phyloP scores from a whole-genome alignment of 345 rosid species.

The Pseudoturritis turrita region DNA sequence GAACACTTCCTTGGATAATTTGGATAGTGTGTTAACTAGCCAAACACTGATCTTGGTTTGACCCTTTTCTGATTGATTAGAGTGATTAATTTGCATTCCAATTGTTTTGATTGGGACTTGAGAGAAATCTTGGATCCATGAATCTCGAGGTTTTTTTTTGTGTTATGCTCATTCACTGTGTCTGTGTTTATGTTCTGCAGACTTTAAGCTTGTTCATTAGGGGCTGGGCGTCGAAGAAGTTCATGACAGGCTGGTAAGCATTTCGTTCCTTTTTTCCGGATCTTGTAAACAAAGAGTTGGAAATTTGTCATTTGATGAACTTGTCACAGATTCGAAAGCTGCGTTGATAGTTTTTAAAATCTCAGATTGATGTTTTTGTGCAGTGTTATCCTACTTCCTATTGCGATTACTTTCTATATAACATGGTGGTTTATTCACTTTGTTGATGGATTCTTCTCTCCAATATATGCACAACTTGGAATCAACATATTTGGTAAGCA shows the following conservation, averaged over 20 bases:
- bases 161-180: not conserved
- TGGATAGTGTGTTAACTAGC: not conserved
- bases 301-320: not conserved
- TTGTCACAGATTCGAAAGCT: not conserved
- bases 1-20: constrained; percentile 4
- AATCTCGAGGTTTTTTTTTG: not conserved
- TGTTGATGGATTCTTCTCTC: constrained; percentile 99
- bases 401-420: constrained; percentile 88
- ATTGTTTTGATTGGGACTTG: not conserved
- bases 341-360: not conserved
- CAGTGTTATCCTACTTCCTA: constrained; percentile 96
- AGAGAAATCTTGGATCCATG: not conserved
- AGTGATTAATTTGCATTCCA: constrained; percentile 1
- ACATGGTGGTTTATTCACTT: constrained; percentile 99
- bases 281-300: constrained; percentile 30
- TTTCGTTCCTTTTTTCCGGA: not conserved
- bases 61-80: not conserved
- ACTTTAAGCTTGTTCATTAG: constrained; percentile 80
- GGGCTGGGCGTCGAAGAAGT: constrained; percentile 99
- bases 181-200: constrained; percentile 37
- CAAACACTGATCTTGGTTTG: not conserved
- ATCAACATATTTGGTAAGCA: constrained; percentile 84
- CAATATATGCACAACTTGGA: constrained; percentile 92
- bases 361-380: constrained; percentile 32
- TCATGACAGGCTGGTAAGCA: constrained; percentile 95